Conservation (phyloP, 257 asterid genomes). For the Fraxinus excelsior region DNA sequence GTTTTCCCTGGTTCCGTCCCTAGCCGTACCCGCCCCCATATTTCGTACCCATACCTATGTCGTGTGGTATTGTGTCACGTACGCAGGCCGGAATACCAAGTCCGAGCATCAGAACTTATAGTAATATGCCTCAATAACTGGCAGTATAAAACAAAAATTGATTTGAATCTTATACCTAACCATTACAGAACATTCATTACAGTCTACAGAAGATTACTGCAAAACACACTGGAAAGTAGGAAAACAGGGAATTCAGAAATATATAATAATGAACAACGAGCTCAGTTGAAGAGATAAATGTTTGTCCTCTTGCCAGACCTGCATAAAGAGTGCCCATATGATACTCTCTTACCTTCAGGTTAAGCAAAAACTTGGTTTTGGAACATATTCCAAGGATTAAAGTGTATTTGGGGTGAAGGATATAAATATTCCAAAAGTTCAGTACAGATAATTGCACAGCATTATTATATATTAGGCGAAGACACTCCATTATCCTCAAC, state of each 20-base stretch:
- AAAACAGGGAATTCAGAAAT: background rate
- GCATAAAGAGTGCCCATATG: background rate
- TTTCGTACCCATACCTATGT: too few relatives aligned
- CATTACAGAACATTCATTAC: conserved; percentile 1
- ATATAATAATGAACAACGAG: background rate
- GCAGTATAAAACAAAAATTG: background rate
- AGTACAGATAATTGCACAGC: background rate
- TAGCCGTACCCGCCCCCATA: too few relatives aligned
- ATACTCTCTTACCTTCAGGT: background rate
- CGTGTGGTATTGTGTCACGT: too few relatives aligned
- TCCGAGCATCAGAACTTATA: too few relatives aligned
- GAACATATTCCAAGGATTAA: background rate
- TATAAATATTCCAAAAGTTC: background rate
- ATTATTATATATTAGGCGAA: background rate
- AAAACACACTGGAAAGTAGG: background rate
- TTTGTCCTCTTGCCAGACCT: conserved; percentile 4
- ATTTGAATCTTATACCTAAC: background rate
- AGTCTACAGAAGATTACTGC: conserved; percentile 1
- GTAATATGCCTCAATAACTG: background rate
- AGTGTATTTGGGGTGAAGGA: background rate
- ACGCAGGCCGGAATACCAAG: too few relatives aligned
- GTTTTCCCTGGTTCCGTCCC: too few relatives aligned
- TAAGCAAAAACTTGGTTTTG: background rate
- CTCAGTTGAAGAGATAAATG: conserved; percentile 4
- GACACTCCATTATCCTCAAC: background rate